Base-by-base conservation (phyloP, 2,329 filamentous ascomycete genomes). In the Phoma herbarum region DNA sequence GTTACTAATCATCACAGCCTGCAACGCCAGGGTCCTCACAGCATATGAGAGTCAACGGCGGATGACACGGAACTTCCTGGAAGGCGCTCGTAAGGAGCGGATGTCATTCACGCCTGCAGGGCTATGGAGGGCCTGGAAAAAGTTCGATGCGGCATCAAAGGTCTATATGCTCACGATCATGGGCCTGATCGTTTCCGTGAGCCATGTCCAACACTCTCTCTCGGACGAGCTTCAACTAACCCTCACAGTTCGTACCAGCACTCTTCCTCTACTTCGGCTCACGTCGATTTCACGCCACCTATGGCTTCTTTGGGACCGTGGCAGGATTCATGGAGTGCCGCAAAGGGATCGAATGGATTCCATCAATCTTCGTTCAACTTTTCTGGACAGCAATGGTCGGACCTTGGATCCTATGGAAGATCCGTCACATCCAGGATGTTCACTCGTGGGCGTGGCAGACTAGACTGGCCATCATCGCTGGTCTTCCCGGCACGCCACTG, bases 201-300 rank as follows among this genome's bases (percentile, higher is more conserved):
- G 71, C 57, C 45, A n/a, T 20, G n/a, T 5, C 22, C 12, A 33
- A 8, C 9, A 52, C 11, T 42, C 2, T 1, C 16, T 29, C 6
- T 14, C n/a, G n/a, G 4, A n/a, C 12, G 22, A 37, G 16, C 14
- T 33, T 7, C 22, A 5, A 44, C 69, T 74, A 45, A 75, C 22
- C 49, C 44, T 6, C 4, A 16, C 64, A 90, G 87, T 73, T 90
- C 3, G 65, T 85, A 52, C 77, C 88, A 11, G 85, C 86, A 0
- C 62, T 88, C 33, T 71, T 88, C 50, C 84, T 89, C 74, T 91
- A 83, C 73, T 79, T 88, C 64, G 79, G 87, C 31, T 90, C 88
- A 1, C 84, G 83, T 50, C 88, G 88, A 61, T 91, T 89, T 66
- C 88, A 90, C 68, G 70, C 62, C 1, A 57, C 77, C 12, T 82